phyloP scores from a whole-genome alignment of 83 land plant genomes.

The Diphasiastrum complanatum region DNA sequence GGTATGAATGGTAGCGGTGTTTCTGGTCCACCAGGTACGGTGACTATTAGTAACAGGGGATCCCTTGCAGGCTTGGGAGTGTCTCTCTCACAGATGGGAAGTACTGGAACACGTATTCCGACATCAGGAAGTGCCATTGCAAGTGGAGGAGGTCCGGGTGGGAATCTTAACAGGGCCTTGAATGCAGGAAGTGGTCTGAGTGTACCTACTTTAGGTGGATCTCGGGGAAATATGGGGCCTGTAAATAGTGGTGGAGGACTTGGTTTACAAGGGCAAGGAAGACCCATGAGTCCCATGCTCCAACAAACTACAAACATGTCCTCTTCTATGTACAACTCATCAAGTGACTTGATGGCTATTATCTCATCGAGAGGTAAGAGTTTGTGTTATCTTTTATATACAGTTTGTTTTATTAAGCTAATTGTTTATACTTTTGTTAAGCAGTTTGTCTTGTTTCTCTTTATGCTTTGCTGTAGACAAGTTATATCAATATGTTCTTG shows the following conservation, averaged over 20 bases:
- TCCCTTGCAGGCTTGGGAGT: slow-evolving; percentile 1
- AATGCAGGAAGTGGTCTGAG: slow-evolving; percentile 27
- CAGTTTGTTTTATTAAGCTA: no score
- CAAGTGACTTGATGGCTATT: slow-evolving; percentile 33
- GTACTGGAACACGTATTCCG: slow-evolving; percentile 14
- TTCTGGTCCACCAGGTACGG: slow-evolving; percentile 43
- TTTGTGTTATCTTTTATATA: no score
- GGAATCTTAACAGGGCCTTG: slow-evolving; percentile 23
- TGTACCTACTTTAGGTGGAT: slow-evolving; percentile 26
- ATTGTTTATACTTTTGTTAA: no score
- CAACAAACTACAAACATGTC: slow-evolving; percentile 35
- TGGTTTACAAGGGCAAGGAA: slow-evolving; percentile 28
- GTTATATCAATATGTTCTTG: no score
- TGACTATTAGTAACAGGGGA: not conserved
- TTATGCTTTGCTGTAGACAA: no score
- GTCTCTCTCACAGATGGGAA: slow-evolving; percentile 19
- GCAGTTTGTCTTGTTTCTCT: no score
- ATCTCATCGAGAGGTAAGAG: no score
- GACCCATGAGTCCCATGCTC: slow-evolving; percentile 26
- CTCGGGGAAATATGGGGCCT: slow-evolving; percentile 32
- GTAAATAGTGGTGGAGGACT: slow-evolving; percentile 28
- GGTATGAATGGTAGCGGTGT: slow-evolving; percentile 70
- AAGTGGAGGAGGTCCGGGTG: slow-evolving; percentile 22
- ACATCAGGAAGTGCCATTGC: slow-evolving; percentile 15
- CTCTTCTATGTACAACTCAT: slow-evolving; percentile 28